Base-by-base conservation (phyloP, 768 basidiomycete genomes). In the Tricholoma bakamatsutake region DNA sequence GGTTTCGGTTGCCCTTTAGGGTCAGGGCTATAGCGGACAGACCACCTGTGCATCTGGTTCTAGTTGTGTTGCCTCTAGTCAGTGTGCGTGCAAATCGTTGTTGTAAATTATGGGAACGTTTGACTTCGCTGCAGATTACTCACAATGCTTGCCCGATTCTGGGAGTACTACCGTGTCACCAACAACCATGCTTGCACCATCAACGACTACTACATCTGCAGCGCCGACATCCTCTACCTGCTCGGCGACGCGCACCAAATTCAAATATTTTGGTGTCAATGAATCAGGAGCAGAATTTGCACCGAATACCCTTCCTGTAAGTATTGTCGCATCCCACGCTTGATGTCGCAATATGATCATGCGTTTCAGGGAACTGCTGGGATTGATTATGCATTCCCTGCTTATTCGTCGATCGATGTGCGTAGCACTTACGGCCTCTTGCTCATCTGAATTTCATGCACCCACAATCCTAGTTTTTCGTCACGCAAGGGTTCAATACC, bases 281-380 rank as follows among this genome's bases (percentile, higher is more conserved):
- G 67, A 84, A 65, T 78, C 80, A 50, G 81, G 82, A 60, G 83
- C 82, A 40, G 83, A 85, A 66, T 85, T 84, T 58, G 83, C 83
- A 15, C 69, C 74, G 58, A 69, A 61, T 11, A 67, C 62, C 15
- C 73, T 76, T 60, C 83, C 83, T 13, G 83, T 82, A 54, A 63
- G 67, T 43, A 65, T 34, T 21, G 21, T 17, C n/a, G 53, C 27
- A 24, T 8, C 5, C 17, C 12, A 9, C 52, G 45, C 21, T 24
- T 50, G 24, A 43, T 18, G n/a, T 8, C 11, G 11, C 34, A 28
- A 30, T 24, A 13, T 49, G 37, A 40, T 24, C 27, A 45, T 5
- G 51, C 0, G 3, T 46, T 54, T 47, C 43, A 73, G 72, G 75
- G 75, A 50, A 64, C 64, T 31, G 66, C 75, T 28, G 73, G 72